phyloP scores from a whole-genome alignment of 805 yeast species.

The Isabelozyma pseudorhagii region DNA sequence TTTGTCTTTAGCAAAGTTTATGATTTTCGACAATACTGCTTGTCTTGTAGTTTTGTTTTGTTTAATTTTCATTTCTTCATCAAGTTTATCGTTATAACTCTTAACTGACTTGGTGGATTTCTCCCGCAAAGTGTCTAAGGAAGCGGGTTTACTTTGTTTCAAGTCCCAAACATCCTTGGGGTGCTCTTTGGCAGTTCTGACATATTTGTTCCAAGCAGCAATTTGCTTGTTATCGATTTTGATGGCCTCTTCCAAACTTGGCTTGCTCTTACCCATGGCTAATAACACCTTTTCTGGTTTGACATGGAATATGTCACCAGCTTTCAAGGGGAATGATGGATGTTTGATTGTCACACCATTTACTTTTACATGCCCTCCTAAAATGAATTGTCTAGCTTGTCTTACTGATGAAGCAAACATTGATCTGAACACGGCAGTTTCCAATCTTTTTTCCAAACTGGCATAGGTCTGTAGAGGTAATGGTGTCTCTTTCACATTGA shows the following conservation, averaged over 20 bases:
- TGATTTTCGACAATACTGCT: conserved; percentile 42
- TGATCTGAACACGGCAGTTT: conserved; percentile 85
- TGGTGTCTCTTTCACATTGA: conserved; percentile 62
- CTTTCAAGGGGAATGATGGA: conserved; percentile 71
- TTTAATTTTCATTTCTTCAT: conserved; percentile 40
- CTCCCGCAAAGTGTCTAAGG: conserved; percentile 26
- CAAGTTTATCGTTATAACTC: conserved; percentile 34
- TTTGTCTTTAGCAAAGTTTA: conserved; percentile 25
- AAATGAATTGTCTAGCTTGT: conserved; percentile 87
- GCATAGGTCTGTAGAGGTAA: conserved; percentile 86
- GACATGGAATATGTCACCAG: conserved; percentile 87
- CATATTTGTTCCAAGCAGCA: conserved; percentile 70
- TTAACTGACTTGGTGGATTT: conserved; percentile 12
- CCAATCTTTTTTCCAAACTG: conserved; percentile 82
- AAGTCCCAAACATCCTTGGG: conserved; percentile 58
- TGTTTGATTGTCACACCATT: conserved; percentile 77
- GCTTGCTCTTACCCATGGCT: conserved; percentile 85
- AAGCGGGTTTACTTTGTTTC: conserved; percentile 38
- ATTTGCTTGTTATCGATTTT: conserved; percentile 72
- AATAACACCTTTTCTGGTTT: conserved; percentile 79
- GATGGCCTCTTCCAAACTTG: conserved; percentile 64
- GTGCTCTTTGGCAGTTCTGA: conserved; percentile 52
- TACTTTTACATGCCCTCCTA: conserved; percentile 78
- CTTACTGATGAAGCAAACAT: conserved; percentile 91
- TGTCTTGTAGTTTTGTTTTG: conserved; percentile 45